A percentile compares a stretch with the other conserved stretches of the same genome.
Evolutionary conservation across 192 early-diverging fungal species (phyloP).

Genomic region (Linnemannia zychae): DNA sequence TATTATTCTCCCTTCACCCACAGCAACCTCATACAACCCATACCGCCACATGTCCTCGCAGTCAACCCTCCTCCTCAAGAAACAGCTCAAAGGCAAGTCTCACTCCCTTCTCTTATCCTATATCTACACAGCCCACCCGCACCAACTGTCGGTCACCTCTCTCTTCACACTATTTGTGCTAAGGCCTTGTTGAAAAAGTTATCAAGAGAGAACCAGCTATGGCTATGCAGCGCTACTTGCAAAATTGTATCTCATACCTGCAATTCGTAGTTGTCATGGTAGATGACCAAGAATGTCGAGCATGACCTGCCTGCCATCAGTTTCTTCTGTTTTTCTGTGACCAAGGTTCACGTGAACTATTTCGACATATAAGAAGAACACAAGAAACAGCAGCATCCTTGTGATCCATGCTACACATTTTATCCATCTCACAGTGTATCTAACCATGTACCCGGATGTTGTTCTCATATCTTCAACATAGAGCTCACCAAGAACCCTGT

Average conservation of each 20-base stretch:
- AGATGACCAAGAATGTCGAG: constrained; percentile 5
- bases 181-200: neutral
- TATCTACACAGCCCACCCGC: neutral
- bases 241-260: neutral
- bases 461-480: constrained; percentile 35
- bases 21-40: neutral
- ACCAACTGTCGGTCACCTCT: neutral
- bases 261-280: neutral
- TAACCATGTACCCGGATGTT: neutral
- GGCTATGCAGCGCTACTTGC: neutral
- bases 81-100: constrained; percentile 45
- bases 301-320: neutral
- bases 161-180: neutral
- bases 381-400: neutral
- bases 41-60: constrained; percentile 2
- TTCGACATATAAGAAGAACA: neutral
- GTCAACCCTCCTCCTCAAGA: constrained; percentile 31
- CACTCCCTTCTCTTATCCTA: neutral
- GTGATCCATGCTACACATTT: neutral
- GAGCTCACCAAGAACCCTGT: constrained; percentile 83
- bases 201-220: neutral
- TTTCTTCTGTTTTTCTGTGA: neutral
- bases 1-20: neutral
- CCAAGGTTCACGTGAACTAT: constrained; percentile 5
- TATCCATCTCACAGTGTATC: neutral